Evolutionary conservation across 306 rosid genomes (phyloP).

Genomic region (Vigna mungo): DNA sequence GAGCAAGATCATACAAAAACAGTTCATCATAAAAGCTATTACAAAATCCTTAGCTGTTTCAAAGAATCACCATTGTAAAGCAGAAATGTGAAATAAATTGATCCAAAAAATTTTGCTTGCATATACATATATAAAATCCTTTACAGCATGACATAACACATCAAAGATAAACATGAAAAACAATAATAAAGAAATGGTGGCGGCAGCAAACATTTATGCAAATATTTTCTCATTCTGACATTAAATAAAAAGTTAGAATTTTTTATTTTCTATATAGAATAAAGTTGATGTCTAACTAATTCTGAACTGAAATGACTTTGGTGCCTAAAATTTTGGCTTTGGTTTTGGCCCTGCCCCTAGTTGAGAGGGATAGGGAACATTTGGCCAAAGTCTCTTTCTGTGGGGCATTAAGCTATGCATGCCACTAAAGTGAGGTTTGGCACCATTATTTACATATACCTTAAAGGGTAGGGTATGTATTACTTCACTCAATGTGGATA

Average conservation of each 20-base stretch:
- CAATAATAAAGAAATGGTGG: neutral
- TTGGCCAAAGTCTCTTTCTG: neutral
- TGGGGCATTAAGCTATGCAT: constrained; percentile 33
- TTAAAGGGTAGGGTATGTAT: neutral
- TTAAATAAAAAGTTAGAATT: too few relatives aligned
- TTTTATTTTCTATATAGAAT: too few relatives aligned
- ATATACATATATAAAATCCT: neutral
- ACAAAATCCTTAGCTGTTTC: constrained; percentile 20
- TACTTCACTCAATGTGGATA: neutral
- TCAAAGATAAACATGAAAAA: neutral
- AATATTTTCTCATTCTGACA: too few relatives aligned
- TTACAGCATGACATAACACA: neutral
- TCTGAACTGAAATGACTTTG: neutral
- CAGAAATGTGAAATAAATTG: constrained; percentile 34
- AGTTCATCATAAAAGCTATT: constrained; percentile 28
- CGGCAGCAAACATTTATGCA: neutral
- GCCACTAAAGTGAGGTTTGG: constrained; percentile 14
- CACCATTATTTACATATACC: neutral
- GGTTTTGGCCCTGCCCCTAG: neutral
- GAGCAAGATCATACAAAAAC: constrained; percentile 55
- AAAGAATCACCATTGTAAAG: constrained; percentile 40
- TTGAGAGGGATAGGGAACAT: neutral
- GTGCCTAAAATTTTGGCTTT: constrained; percentile 20
- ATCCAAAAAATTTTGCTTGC: constrained; percentile 14
- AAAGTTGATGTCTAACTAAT: too few relatives aligned